Evolutionary conservation across 2,329 filamentous ascomycete genomes (phyloP).

Genomic region (Exophiala sp.): DNA sequence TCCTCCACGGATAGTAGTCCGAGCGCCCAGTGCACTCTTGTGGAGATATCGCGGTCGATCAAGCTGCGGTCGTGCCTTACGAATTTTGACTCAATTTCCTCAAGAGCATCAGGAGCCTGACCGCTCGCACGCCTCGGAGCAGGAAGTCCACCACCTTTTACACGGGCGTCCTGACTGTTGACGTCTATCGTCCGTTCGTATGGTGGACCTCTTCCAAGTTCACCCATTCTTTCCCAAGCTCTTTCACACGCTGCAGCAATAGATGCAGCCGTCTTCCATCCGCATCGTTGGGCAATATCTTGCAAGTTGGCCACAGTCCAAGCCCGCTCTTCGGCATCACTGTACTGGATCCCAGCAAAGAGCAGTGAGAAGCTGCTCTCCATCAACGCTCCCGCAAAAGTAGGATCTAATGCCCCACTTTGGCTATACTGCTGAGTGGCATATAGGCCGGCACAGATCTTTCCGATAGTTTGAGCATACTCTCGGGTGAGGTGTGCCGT

Average conservation of each 20-base stretch:
- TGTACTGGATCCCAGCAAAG: slow-evolving; percentile 79
- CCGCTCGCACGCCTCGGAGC: slow-evolving; percentile 41
- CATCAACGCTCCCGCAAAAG: slow-evolving; percentile 74
- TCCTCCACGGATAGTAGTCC: slow-evolving; percentile 75
- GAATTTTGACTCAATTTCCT: slow-evolving; percentile 29
- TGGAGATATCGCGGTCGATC: slow-evolving; percentile 60
- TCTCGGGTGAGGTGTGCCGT: slow-evolving; percentile 67
- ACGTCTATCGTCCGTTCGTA: slow-evolving; percentile 53
- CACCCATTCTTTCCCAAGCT: slow-evolving; percentile 59
- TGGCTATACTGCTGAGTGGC: slow-evolving; percentile 35
- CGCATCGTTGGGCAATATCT: slow-evolving; percentile 74
- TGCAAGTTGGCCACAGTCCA: slow-evolving; percentile 74
- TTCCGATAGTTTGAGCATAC: slow-evolving; percentile 72
- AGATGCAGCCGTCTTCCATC: slow-evolving; percentile 78
- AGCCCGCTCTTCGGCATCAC: slow-evolving; percentile 65
- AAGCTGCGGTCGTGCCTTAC: slow-evolving; percentile 47
- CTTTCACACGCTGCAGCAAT: slow-evolving; percentile 83
- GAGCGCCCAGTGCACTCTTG: slow-evolving; percentile 70
- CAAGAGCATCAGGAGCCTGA: slow-evolving; percentile 6
- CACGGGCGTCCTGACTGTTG: slow-evolving; percentile 24
- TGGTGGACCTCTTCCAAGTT: slow-evolving; percentile 68
- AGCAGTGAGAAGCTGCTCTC: slow-evolving; percentile 81
- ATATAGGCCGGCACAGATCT: slow-evolving; percentile 70
- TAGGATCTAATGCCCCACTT: slow-evolving; percentile 61
- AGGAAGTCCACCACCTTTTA: slow-evolving; percentile 36